Evolutionary conservation across 805 yeast species (phyloP).

Genomic region (Teunomyces aglyptinius): DNA sequence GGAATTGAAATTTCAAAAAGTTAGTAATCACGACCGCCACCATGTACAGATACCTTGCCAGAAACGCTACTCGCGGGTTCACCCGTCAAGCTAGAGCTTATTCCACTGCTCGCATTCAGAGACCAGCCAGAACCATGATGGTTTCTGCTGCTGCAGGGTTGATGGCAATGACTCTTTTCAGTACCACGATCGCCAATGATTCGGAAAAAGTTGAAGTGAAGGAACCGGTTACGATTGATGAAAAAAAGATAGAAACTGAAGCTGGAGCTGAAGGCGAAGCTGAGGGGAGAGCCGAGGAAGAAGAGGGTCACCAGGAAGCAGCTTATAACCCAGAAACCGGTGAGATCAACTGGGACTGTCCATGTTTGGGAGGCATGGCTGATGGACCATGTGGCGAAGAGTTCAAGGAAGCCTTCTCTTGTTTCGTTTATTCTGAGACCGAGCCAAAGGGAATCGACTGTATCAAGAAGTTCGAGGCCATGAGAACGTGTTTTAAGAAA

Average conservation of each 20-base stretch:
- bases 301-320: slow-evolving; percentile 46
- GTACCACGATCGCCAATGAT: neutral
- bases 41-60: slow-evolving; percentile 21
- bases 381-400: slow-evolving; percentile 98
- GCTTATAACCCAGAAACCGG: slow-evolving; percentile 97
- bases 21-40: slow-evolving; percentile 2
- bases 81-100: slow-evolving; percentile 1
- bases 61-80: slow-evolving; percentile 11
- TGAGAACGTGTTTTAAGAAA: slow-evolving; percentile 92
- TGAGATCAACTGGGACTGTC: slow-evolving; percentile 99
- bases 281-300: slow-evolving; percentile 8
- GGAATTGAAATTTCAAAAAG: neutral
- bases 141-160: neutral
- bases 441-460: slow-evolving; percentile 98
- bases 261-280: slow-evolving; percentile 4
- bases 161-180: neutral
- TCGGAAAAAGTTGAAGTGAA: slow-evolving; percentile 9
- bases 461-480: slow-evolving; percentile 80
- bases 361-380: slow-evolving; percentile 99
- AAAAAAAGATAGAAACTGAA: neutral
- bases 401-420: slow-evolving; percentile 89
- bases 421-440: slow-evolving; percentile 89
- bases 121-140: neutral
- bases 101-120: neutral
- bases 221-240: slow-evolving; percentile 3